Conservation (phyloP, 345 rosid genomes). For the Excoecaria cochinchinensis region DNA sequence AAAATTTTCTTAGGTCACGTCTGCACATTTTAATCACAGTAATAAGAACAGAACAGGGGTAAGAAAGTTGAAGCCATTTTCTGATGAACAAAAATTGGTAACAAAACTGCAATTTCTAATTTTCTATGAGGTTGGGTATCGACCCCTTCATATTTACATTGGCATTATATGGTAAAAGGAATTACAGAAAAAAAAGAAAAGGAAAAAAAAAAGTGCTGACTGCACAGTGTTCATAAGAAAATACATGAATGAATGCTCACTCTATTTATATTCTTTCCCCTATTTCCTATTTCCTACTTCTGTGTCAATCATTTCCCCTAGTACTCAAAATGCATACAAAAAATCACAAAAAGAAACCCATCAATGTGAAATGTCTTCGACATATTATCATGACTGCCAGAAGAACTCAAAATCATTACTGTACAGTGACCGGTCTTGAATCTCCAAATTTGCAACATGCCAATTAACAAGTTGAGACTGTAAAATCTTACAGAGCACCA, state of each 20-base stretch:
- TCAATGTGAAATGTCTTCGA: conserved; percentile 18
- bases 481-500: conserved; percentile 79
- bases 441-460: conserved; percentile 96
- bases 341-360: conserved; percentile 18
- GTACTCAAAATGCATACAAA: conserved; percentile 28
- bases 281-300: conserved; percentile 27
- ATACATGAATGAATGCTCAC: conserved; percentile 34
- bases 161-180: background rate
- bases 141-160: conserved; percentile 32
- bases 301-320: conserved; percentile 30
- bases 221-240: conserved; percentile 15
- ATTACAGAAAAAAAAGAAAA: background rate
- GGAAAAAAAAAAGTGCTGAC: background rate
- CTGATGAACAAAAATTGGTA: background rate
- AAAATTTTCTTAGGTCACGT: too few relatives aligned
- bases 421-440: conserved; percentile 97
- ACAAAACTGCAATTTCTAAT: background rate
- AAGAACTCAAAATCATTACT: conserved; percentile 81
- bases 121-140: background rate
- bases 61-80: background rate
- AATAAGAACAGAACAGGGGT: too few relatives aligned
- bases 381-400: conserved; percentile 80
- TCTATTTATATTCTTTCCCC: conserved; percentile 15
- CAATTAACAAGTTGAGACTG: conserved; percentile 94
- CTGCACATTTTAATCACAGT: too few relatives aligned